Evolutionary conservation across 768 basidiomycete genomes (phyloP), one percentile per base, ranked within the genome.

Genomic region (Pleurotus pulmonarius): DNA sequence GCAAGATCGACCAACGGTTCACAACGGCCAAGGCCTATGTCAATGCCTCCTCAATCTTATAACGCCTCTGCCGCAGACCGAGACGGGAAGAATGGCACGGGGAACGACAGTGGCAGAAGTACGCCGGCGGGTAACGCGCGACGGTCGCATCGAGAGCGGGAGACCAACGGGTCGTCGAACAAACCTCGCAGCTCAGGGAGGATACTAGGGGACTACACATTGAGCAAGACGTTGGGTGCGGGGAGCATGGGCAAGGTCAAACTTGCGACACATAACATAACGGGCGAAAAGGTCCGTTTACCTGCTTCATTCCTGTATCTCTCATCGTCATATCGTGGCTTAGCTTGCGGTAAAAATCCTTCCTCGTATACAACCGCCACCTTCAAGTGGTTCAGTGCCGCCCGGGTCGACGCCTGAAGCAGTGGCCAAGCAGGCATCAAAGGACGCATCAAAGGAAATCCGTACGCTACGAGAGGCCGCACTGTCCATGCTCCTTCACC

Each of bases 201-300:
- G 71, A 78, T 92, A 57, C 77, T 99, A 13, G 96, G 95, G 29
- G 94, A 98, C 69, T 99, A 97, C 75, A 91, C 91, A 58, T 83
- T 99, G 63, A 90, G 90, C 66, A 98, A 98, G 81, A 97, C 96
- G 4, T 81, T 99, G 41, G 96, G 96, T 22, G 96, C 95, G 18
- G 96, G 96, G 38, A 94, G 91, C 69, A 99, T 99, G 96, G 96
- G 96, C 61, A 98, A 98, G 71, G 96, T 99, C 66, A 99, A 98
- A 77, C 83, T 98, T 9, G 96, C 93, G 2, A 88, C 88, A 16
- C 92, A 95, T 70, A 90, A 88, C 59, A 66, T 86, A 60, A 90
- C 92, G 1, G 91, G 90, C 24, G 95, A 98, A 73, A 96, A 95
- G 86, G 96, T 95, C 29, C 29, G 64, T 62, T 85, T 39, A 12